Base-by-base conservation (phyloP, 2,329 filamentous ascomycete genomes). In the Pseudocercospora pini-densiflorae region DNA sequence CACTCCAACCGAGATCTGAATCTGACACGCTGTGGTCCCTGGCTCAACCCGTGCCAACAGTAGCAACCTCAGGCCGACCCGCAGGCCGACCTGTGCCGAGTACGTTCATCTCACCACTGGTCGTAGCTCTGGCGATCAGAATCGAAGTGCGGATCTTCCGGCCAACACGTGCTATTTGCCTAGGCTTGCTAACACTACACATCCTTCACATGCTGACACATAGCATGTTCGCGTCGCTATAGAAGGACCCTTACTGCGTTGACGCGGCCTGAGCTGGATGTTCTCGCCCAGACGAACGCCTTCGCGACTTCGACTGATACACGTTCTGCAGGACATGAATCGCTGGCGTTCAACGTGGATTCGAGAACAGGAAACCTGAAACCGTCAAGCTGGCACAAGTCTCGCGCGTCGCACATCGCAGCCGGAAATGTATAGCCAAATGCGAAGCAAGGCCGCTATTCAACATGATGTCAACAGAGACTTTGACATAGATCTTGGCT, bases 191-290 rank as follows among this genome's bases (percentile, higher is more conserved):
- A 23, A 19, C 21, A 23, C 45, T 49, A 23, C 45, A 21, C 45
- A 49, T 51, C 47, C 47, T 51, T 51, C 47, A 51, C 47, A 51
- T 51, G 47, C 47, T 51, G 47, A 51, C 47, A 51, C 47, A 51
- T 27, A 51, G 47, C 47, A 24, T 21, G 47, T 51, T 51, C 47
- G 23, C 23, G 9, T 12, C 47, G 19, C 19, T 51, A 51, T 51
- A 24, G 47, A 24, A 51, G 19, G 21, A 51, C 47, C 45, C 45
- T 49, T 3, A 23, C n/a, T 49, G n/a, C 45, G 5, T 47, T 47
- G 43, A 47, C 45, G 45, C 45, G n/a, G 45, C 45, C 45, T 21
- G 10, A 49, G 5, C 2, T 49, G 5, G 14, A n/a, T 3, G n/a
- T 24, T 51, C 47, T 24, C 21, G 19, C 47, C 47, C 47, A 51